phyloP scores from a whole-genome alignment of 139 green algal genomes.

The Tetraselmis chui region DNA sequence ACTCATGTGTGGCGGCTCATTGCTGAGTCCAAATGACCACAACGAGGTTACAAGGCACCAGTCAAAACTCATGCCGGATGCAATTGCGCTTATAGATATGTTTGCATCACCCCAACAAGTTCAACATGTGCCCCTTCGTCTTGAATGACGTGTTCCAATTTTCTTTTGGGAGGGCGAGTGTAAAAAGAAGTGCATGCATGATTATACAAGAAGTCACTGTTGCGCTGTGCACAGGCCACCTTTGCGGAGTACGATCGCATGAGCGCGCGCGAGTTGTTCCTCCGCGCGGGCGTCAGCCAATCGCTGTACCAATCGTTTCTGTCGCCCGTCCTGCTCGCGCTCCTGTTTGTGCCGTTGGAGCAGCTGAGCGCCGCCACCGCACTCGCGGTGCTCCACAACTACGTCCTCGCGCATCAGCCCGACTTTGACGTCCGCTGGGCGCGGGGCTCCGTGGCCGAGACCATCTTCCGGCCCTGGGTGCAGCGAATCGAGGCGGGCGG shows the following conservation, averaged over 20 bases:
- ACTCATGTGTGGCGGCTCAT: too few relatives aligned
- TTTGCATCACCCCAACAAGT: too few relatives aligned
- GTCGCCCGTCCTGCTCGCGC: slow-evolving; percentile 13
- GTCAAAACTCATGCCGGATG: too few relatives aligned
- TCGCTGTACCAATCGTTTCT: slow-evolving; percentile 20
- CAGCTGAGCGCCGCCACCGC: slow-evolving; percentile 24
- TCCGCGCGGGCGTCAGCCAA: slow-evolving; percentile 1
- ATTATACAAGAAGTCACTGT: neutral
- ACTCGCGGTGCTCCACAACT: slow-evolving; percentile 28
- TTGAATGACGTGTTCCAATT: too few relatives aligned
- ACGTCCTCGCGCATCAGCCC: slow-evolving; percentile 27
- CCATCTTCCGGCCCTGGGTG: slow-evolving; percentile 13
- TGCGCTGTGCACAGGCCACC: neutral
- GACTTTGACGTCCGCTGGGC: slow-evolving; percentile 38
- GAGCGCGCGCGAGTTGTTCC: slow-evolving; percentile 8
- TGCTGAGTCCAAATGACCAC: too few relatives aligned
- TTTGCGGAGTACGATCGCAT: slow-evolving; percentile 21
- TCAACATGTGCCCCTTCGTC: too few relatives aligned
- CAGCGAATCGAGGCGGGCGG: slow-evolving; percentile 7
- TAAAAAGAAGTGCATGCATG: too few relatives aligned
- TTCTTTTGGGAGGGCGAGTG: too few relatives aligned
- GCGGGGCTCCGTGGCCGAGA: slow-evolving; percentile 14
- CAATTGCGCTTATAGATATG: too few relatives aligned
- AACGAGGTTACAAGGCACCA: too few relatives aligned
- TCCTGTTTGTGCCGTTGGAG: slow-evolving; percentile 17